Evolutionary conservation across 2,329 filamentous ascomycete genomes (phyloP).

Genomic region (Byssoonygena ceratinophila): DNA sequence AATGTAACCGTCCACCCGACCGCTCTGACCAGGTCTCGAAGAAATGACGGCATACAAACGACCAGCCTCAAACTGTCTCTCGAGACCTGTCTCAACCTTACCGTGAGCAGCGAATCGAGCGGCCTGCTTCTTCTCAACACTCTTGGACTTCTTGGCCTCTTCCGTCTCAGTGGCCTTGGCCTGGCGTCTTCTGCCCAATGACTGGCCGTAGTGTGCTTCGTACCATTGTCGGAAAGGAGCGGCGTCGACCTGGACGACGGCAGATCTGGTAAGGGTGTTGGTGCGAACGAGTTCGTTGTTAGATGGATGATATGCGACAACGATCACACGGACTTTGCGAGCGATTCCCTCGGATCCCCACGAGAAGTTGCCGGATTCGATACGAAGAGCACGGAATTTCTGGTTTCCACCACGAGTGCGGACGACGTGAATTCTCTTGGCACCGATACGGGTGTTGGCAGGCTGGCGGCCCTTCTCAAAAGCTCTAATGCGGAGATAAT

Average conservation of each 20-base stretch:
- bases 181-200: conserved; percentile 83
- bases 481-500: conserved; percentile 65
- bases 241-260: conserved; percentile 97
- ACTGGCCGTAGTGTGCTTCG: conserved; percentile 96
- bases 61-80: conserved; percentile 99
- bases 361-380: conserved; percentile 98
- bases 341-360: conserved; percentile 97
- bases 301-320: conserved; percentile 95
- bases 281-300: conserved; percentile 99
- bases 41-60: conserved; percentile 89
- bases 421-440: conserved; percentile 93
- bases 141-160: conserved; percentile 84
- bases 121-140: conserved; percentile 92
- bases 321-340: conserved; percentile 99
- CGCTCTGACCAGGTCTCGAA: conserved; percentile 91
- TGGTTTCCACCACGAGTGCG: conserved; percentile 97
- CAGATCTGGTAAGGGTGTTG: conserved; percentile 98
- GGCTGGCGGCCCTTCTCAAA: conserved; percentile 99
- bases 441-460: conserved; percentile 97
- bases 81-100: conserved; percentile 85
- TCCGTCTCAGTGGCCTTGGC: conserved; percentile 52
- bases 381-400: conserved; percentile 98
- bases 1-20: conserved; percentile 93
- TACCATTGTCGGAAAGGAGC: conserved; percentile 99
- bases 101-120: conserved; percentile 68